A percentile compares a stretch with the other conserved stretches of the same genome.
These are phyloP conservation scores for Parathielavia appendiculata DNA, from an alignment of 495 filamentous ascomycete genomes.

Conservation along the genomic window DNA sequence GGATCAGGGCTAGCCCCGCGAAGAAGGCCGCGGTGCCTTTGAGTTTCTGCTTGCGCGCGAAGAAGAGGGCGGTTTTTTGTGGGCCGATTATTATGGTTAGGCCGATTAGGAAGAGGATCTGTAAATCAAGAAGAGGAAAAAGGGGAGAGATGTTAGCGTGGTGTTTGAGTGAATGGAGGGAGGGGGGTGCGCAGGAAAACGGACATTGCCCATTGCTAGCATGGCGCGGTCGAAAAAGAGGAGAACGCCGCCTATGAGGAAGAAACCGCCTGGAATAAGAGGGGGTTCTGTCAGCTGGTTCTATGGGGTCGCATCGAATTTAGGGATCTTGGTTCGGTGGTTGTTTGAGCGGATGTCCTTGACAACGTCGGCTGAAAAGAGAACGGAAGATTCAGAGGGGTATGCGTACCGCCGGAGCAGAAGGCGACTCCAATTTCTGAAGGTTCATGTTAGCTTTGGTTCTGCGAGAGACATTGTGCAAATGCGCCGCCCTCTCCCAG, in stretches of 20 bases:
- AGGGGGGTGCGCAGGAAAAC: conserved; percentile 42
- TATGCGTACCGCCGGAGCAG: conserved; percentile 84
- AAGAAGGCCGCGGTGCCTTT: conserved; percentile 89
- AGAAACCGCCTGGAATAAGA: conserved; percentile 65
- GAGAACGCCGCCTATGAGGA: conserved; percentile 85
- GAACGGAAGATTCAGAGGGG: neutral
- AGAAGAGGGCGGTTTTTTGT: conserved; percentile 85
- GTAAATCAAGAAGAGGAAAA: conserved; percentile 42
- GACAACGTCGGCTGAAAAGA: neutral
- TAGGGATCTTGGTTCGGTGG: neutral
- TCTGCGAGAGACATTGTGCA: neutral
- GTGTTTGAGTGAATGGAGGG: neutral
- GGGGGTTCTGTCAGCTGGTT: neutral
- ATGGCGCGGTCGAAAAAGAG: conserved; percentile 97
- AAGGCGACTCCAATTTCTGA: conserved; percentile 93
- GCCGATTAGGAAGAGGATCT: conserved; percentile 97
- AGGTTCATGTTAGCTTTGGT: conserved; percentile 24
- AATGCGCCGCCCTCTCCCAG: neutral
- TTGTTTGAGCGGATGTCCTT: neutral
- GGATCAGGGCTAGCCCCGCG: conserved; percentile 75
- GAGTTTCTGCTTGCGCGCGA: conserved; percentile 85
- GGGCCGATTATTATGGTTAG: conserved; percentile 93
- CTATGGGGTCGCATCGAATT: neutral
- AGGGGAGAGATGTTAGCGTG: conserved; percentile 39
- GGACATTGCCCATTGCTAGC: conserved; percentile 50